Evolutionary conservation across 2,329 filamentous ascomycete species (phyloP), one percentile per base, ranked within the genome.

Genomic region (Cercospora sojina): DNA sequence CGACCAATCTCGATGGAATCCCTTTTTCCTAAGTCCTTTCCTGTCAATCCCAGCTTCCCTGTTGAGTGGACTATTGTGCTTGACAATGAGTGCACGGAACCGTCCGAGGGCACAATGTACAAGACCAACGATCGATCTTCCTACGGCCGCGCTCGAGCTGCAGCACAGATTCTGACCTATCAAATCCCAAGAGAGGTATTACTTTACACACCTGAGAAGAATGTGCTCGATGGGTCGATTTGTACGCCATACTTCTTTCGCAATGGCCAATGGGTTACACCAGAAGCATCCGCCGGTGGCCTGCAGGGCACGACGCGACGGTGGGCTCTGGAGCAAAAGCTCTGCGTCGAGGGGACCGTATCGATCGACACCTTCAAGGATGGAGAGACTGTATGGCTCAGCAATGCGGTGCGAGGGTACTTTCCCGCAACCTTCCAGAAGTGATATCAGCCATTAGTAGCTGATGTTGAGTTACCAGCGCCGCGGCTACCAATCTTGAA

Each of bases 341-440:
- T 95, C 53, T 93, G 86, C 62, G 82, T 84, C 31, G 91, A 96
- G 74, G 85, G 88, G 69, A 78, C 81, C 3, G 82, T 97, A 16
- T 77, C 77, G n/a, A 82, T 81, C 2, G 80, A 83, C 12, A 88
- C 88, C 6, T 77, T 97, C 12, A 75, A 83, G 3, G 83, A 91
- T 69, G 91, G 89, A 0, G 93, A 97, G 77, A 84, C 89, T 62
- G 90, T 93, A 68, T 96, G 92, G 91, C 80, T 97, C 62, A 97
- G 93, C 77, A 97, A 94, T 77, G 93, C 91, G 0, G 90, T 94
- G 1, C 86, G 90, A 70, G 94, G 94, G 0, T 97, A 96, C 70
- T 78, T 75, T 62, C 69, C 69, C 13, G 75, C 73, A 8, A 67
- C 67, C 18, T 73, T 74, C 35, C 59, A 64, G 38, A 56, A 55